Evolutionary conservation across 805 yeast species (phyloP).

Genomic region (Starmerella roubikii): DNA sequence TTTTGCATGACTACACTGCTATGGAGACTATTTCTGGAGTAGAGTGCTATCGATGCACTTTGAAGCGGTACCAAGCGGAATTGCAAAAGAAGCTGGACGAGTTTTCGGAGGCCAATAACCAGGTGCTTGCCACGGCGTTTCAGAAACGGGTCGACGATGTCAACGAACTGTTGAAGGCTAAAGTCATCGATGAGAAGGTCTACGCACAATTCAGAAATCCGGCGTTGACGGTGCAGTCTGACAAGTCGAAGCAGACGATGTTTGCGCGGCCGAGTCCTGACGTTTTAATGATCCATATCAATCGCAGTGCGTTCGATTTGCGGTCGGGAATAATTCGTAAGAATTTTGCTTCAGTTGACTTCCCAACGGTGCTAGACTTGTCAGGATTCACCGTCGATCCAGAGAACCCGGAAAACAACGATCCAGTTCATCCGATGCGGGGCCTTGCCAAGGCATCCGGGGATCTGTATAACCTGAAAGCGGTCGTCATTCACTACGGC

Average conservation of each 20-base stretch:
- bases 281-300: constrained; percentile 64
- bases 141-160: constrained; percentile 36
- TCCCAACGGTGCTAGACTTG: constrained; percentile 57
- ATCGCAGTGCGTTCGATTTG: constrained; percentile 87
- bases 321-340: constrained; percentile 69
- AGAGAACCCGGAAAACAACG: constrained; percentile 50
- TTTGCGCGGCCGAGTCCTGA: constrained; percentile 63
- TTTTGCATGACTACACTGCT: constrained; percentile 26
- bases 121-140: constrained; percentile 24
- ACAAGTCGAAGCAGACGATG: constrained; percentile 71
- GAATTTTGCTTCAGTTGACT: constrained; percentile 68
- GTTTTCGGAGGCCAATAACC: neutral
- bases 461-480: constrained; percentile 49
- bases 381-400: constrained; percentile 57
- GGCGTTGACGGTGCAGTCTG: constrained; percentile 58
- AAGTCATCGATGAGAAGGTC: constrained; percentile 66
- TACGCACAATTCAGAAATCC: constrained; percentile 62
- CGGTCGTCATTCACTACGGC: constrained; percentile 87
- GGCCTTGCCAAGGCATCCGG: constrained; percentile 3
- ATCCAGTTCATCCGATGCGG: constrained; percentile 65
- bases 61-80: constrained; percentile 28
- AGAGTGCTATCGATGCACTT: constrained; percentile 86
- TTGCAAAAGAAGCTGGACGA: constrained; percentile 17
- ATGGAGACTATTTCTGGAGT: constrained; percentile 88
- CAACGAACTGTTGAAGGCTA: constrained; percentile 42